Percentiles rank a stretch among this genome's conserved stretches.
Evolutionary conservation across 1,284 basidiomycete genomes (phyloP).

Genomic region (Nidula niveotomentosa): DNA sequence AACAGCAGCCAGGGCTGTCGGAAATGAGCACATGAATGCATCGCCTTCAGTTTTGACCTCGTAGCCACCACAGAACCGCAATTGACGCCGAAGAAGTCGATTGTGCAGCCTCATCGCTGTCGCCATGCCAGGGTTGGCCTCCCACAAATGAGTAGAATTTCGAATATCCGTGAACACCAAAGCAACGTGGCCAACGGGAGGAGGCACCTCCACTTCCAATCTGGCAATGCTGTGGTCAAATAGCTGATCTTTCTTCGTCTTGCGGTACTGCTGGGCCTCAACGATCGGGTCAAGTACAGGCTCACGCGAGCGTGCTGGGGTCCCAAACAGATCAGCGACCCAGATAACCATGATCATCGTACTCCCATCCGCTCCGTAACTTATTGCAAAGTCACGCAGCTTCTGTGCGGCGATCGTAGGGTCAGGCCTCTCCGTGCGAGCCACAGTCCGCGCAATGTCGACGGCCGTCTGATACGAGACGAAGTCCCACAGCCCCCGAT

Average conservation of each 20-base stretch:
- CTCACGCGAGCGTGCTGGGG: too few relatives aligned
- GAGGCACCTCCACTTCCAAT: constrained; percentile 80
- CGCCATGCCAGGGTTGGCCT: constrained; percentile 95
- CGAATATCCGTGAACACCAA: constrained; percentile 99
- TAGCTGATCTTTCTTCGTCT: too few relatives aligned
- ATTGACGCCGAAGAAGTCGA: constrained; percentile 80
- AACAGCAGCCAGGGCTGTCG: constrained; percentile 82
- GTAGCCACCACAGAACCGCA: constrained; percentile 94
- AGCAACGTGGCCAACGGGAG: constrained; percentile 89
- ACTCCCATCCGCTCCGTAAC: constrained; percentile 93
- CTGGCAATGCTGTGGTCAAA: constrained; percentile 50
- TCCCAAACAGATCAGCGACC: constrained; percentile 74
- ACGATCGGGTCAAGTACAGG: too few relatives aligned
- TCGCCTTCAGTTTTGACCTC: constrained; percentile 99
- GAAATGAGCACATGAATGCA: constrained; percentile 99
- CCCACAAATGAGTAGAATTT: constrained; percentile 98
- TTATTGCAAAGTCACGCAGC: constrained; percentile 94
- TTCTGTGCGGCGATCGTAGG: constrained; percentile 99
- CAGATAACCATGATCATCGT: constrained; percentile 99
- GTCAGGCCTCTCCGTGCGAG: constrained; percentile 82
- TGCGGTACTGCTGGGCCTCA: too few relatives aligned
- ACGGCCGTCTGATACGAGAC: constrained; percentile 96
- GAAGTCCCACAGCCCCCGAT: constrained; percentile 92
- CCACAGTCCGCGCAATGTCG: constrained; percentile 92
- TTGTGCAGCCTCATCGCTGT: constrained; percentile 95